These are phyloP conservation scores for Russula vinacea DNA, from an alignment of 768 basidiomycete genomes.

Conservation along the genomic window DNA sequence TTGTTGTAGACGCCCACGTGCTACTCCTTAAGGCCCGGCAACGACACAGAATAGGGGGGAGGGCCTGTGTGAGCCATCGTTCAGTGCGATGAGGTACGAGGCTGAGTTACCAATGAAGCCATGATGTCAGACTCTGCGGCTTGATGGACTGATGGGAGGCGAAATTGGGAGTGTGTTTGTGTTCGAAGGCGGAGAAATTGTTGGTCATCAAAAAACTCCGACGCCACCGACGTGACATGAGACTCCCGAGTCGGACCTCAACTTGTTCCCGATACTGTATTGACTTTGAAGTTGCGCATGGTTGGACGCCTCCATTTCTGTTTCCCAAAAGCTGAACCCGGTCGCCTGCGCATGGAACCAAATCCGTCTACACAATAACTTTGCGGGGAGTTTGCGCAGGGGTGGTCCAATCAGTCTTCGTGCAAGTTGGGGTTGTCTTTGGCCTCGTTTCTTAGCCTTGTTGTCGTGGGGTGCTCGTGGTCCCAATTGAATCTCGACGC, in stretches of 20 bases:
- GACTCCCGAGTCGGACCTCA: no score
- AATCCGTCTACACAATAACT: background rate
- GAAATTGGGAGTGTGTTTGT: no score
- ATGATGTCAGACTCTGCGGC: background rate
- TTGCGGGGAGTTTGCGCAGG: background rate
- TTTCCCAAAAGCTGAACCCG: background rate
- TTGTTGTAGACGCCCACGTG: background rate
- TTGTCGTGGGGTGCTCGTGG: conserved; percentile 13
- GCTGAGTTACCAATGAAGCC: background rate
- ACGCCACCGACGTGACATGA: no score
- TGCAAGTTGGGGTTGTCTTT: conserved; percentile 11
- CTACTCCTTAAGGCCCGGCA: background rate
- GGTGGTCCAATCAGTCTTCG: background rate
- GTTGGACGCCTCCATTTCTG: background rate
- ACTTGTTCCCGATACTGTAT: background rate
- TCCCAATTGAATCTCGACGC: conserved; percentile 16
- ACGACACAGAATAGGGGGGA: background rate
- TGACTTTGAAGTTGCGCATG: background rate
- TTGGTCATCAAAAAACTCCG: no score
- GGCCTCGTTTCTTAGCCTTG: conserved; percentile 11
- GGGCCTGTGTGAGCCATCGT: background rate
- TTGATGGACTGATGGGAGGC: no score
- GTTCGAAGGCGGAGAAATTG: no score
- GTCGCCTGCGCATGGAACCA: background rate
- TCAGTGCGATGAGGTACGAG: background rate